Percentiles rank a stretch among this genome's conserved stretches.
phyloP scores from a whole-genome alignment of 164 flowering plant species.

The Chimonanthus salicifolius region DNA sequence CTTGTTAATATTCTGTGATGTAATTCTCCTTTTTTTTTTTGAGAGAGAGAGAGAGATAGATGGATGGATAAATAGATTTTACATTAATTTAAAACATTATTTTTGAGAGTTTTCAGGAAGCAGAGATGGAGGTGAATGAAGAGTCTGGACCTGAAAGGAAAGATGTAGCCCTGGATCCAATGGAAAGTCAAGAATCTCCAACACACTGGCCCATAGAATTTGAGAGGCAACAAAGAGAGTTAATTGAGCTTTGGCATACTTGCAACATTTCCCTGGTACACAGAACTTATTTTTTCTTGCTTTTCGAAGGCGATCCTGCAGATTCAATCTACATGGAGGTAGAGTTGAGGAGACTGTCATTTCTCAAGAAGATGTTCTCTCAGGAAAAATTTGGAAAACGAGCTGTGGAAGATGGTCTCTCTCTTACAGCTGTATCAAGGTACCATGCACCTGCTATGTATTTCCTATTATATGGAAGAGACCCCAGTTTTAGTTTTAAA shows the following conservation, averaged over 20 bases:
- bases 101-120: conserved; percentile 29
- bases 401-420: conserved; percentile 21
- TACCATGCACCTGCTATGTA: conserved; percentile 15
- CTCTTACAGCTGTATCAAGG: conserved; percentile 52
- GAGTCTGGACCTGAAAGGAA: conserved; percentile 23
- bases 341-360: conserved; percentile 70
- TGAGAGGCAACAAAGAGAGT: conserved; percentile 49
- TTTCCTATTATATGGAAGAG: not conserved
- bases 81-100: not conserved
- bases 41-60: too few species aligned
- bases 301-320: conserved; percentile 82
- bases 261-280: conserved; percentile 80
- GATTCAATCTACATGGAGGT: conserved; percentile 87
- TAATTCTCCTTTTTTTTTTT: too few species aligned
- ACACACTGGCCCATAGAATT: conserved; percentile 46
- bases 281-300: conserved; percentile 76
- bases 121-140: conserved; percentile 16
- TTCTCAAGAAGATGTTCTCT: conserved; percentile 44
- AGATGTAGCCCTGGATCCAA: conserved; percentile 50
- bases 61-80: too few species aligned
- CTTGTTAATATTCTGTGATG: not conserved
- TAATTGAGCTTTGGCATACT: conserved; percentile 72
- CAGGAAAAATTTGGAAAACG: conserved; percentile 17
- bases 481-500: too few species aligned
- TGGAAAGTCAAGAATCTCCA: conserved; percentile 32